Base-by-base conservation (phyloP, 352 stramenopile genomes). In the Globisporangium solare region DNA sequence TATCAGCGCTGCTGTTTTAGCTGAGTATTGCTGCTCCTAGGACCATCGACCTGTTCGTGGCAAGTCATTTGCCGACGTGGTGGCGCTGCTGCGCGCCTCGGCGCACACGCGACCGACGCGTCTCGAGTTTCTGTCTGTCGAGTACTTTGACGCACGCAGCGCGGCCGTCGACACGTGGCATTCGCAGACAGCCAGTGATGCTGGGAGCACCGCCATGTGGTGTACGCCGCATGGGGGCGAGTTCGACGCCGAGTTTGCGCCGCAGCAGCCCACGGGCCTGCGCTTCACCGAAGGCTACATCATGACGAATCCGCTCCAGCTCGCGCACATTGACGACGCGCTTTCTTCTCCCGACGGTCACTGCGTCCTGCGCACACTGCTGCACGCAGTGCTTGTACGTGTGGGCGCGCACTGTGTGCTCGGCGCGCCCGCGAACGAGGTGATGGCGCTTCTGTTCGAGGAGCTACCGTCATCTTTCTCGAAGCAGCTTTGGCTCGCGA, bases 201-300 rank as follows among this genome's bases (percentile, higher is more conserved):
- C 32, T 35, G 27, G 3, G 10, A 35, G 27, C 5, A 10, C 27
- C 10, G 27, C 3, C 2, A 35, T 35, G 27, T 35, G 27, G 27
- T 35, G 27, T 8, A 6, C 27, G 27, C 27, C 27, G 0, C 56
- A 50, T 17, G 70, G 73, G 40, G 70, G 70, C 40, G 70, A 79
- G 56, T 79, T 79, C 42, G 67, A 79, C 12, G 64, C 76, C 17
- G 41, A 54, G 1, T 79, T 79, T 51, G 51, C 42, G 10, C 31
- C 64, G 39, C 62, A 58, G n/a, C 63, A 79, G 47, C 66, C 61
- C 35, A 71, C 65, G 20, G 70, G 70, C 1, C 51, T 79, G 15
- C 64, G 67, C 32, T 67, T 79, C n/a, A 54, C 37, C 3, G 64
- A 76, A 45, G 57, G 60, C 21, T 79, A 72, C 47, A 41, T 76